phyloP scores from a whole-genome alignment of 495 filamentous ascomycete species.

The Elasticomyces elasticus region DNA sequence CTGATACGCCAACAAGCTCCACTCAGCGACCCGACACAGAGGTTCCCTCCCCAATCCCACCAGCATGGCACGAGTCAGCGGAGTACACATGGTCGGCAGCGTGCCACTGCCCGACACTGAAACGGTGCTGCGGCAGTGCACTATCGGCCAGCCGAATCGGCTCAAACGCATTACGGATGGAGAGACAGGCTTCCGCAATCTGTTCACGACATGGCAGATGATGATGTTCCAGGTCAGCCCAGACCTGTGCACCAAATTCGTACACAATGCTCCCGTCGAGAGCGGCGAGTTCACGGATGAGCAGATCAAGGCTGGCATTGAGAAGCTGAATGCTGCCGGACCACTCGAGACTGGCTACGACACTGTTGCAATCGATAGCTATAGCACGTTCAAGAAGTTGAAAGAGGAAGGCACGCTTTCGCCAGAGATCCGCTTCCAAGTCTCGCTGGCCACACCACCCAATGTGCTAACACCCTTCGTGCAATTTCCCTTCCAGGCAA shows the following conservation, averaged over 20 bases:
- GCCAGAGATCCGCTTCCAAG: constrained; percentile 33
- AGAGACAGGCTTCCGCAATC: constrained; percentile 32
- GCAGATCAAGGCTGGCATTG: constrained; percentile 22
- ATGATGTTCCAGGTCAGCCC: constrained; percentile 28
- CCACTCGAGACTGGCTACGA: constrained; percentile 28
- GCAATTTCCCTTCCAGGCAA: constrained; percentile 23
- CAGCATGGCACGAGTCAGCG: constrained; percentile 9
- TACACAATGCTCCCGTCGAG: constrained; percentile 14
- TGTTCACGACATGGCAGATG: constrained; percentile 33
- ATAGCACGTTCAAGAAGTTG: constrained; percentile 27
- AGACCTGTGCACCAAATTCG: constrained; percentile 1
- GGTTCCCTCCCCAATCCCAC: not conserved
- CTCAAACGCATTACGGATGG: constrained; percentile 36
- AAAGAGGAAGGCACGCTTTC: constrained; percentile 27
- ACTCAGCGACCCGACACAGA: not conserved
- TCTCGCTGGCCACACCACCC: constrained; percentile 31
- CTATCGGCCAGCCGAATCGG: constrained; percentile 25
- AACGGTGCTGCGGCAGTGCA: constrained; percentile 28
- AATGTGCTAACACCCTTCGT: constrained; percentile 28
- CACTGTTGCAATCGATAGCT: constrained; percentile 31
- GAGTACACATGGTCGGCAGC: constrained; percentile 31
- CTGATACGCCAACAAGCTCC: not conserved
- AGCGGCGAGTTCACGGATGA: constrained; percentile 24
- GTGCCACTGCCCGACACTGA: constrained; percentile 27
- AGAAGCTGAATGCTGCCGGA: constrained; percentile 6